Conservation (phyloP, 192 early-diverging fungal species). For the Rhizophagus clarus region DNA sequence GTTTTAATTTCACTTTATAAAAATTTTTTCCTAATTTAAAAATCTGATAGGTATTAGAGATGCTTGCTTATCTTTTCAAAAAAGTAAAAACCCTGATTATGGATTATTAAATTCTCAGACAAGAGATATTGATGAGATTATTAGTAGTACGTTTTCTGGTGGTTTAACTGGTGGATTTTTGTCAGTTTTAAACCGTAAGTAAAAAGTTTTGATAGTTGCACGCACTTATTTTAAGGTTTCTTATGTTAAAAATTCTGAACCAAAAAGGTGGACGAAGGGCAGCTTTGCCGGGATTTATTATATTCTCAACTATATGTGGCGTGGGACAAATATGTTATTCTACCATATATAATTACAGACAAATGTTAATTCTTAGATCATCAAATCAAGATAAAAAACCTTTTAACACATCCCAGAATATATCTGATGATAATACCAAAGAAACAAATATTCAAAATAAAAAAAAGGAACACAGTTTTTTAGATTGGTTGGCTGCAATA, state of each 20-base stretch:
- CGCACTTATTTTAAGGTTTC: not conserved
- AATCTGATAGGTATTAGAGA: slow-evolving; percentile 23
- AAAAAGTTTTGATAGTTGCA: not conserved
- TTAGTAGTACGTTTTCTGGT: slow-evolving; percentile 14
- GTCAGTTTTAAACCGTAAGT: not conserved
- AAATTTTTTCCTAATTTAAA: slow-evolving; percentile 19
- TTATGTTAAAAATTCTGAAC: not conserved
- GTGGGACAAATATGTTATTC: slow-evolving; percentile 16
- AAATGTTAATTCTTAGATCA: slow-evolving; percentile 16
- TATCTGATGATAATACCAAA: not conserved
- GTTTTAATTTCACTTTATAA: no score
- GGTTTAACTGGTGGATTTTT: slow-evolving; percentile 24
- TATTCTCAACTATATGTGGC: slow-evolving; percentile 11
- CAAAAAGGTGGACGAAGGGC: not conserved
- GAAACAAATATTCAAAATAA: not conserved
- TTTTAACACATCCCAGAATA: not conserved
- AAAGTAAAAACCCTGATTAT: slow-evolving; percentile 8
- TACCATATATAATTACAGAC: slow-evolving; percentile 5
- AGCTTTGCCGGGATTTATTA: not conserved
- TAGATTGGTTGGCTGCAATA: not conserved
- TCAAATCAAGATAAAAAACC: not conserved
- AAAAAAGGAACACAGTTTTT: not conserved
- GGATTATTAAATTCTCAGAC: not conserved
- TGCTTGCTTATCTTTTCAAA: slow-evolving; percentile 12
- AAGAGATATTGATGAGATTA: slow-evolving; percentile 8